Evolutionary conservation across 345 rosid genomes (phyloP), one percentile per base, ranked within the genome.

Genomic region (Citrus medica): DNA sequence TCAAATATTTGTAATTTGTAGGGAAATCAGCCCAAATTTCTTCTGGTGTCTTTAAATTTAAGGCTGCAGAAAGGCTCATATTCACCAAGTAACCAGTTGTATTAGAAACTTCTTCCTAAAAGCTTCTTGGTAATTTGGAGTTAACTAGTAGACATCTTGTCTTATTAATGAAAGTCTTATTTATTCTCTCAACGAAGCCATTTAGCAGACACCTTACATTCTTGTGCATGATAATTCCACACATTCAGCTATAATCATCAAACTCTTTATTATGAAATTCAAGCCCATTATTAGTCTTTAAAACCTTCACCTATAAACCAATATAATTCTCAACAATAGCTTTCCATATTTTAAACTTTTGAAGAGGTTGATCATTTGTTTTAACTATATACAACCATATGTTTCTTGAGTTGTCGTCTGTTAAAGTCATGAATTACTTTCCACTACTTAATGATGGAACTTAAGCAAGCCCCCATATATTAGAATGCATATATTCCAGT

Each of bases 11-110:
- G 2, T 5, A 22, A 3, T 6, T 22, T 56, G 9, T 6, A 6
- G 3, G 9, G 3, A 17, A 0, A 5, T 8, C 1, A 5, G 1
- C 5, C 24, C 1, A 56, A 22, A 56, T 8, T 2, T 56, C 1
- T 21, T 56, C 9, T 4, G 0, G 9, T 56, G 9, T 19, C 3
- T 56, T 56, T 0, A 56, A 22, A 8, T 56, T 56, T 1, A 56
- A 6, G 1, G 24, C 0, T 21, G 9, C 0, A 22, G 24, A 56
- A 0, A 8, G 24, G 21, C 60, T 56, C 19, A 0, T 56, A 2
- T 56, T 56, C 0, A 56, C 24, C 1, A 56, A 4, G 9, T 17
- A 56, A 21, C 2, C 5, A 5, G 9, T 8, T 21, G 24, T 6
- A 2, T 0, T 6, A 0, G 1, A 2, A 56, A 8, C 9, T 21